Evolutionary conservation across 495 filamentous ascomycete species (phyloP).

Genomic region (Pseudotulostoma volvatum): DNA sequence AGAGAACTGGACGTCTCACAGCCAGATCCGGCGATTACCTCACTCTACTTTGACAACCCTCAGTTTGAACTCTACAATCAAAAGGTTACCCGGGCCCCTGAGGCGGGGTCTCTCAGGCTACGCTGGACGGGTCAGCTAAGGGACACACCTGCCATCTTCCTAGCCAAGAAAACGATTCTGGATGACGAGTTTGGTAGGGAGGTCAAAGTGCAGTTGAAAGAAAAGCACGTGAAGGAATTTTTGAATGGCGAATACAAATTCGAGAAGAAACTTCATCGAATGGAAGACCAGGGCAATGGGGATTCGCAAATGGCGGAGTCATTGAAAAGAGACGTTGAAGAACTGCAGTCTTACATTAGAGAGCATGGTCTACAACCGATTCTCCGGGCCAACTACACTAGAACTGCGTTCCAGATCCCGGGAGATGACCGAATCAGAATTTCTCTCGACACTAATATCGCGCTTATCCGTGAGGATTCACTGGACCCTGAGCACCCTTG

Average conservation of each 20-base stretch:
- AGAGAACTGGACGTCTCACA: slow-evolving; percentile 60
- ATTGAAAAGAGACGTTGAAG: slow-evolving; percentile 54
- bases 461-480: slow-evolving; percentile 82
- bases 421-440: slow-evolving; percentile 81
- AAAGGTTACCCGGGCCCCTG: slow-evolving; percentile 61
- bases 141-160: slow-evolving; percentile 55
- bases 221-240: slow-evolving; percentile 84
- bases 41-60: slow-evolving; percentile 84
- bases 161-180: slow-evolving; percentile 79
- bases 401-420: slow-evolving; percentile 93
- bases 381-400: slow-evolving; percentile 79
- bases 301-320: slow-evolving; percentile 37
- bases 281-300: slow-evolving; percentile 50
- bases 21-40: slow-evolving; percentile 80
- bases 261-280: slow-evolving; percentile 76
- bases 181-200: slow-evolving; percentile 60
- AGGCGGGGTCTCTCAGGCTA: slow-evolving; percentile 68
- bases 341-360: slow-evolving; percentile 66
- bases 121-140: slow-evolving; percentile 83
- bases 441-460: slow-evolving; percentile 82
- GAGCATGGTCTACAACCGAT: slow-evolving; percentile 67
- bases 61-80: slow-evolving; percentile 71
- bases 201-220: slow-evolving; percentile 68
- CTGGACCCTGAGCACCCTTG: slow-evolving; percentile 73
- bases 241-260: slow-evolving; percentile 76